Percentiles rank a stretch among this genome's conserved stretches.
Evolutionary conservation across 139 green algal species (phyloP).

Genomic region (Haematococcus lacustris): DNA sequence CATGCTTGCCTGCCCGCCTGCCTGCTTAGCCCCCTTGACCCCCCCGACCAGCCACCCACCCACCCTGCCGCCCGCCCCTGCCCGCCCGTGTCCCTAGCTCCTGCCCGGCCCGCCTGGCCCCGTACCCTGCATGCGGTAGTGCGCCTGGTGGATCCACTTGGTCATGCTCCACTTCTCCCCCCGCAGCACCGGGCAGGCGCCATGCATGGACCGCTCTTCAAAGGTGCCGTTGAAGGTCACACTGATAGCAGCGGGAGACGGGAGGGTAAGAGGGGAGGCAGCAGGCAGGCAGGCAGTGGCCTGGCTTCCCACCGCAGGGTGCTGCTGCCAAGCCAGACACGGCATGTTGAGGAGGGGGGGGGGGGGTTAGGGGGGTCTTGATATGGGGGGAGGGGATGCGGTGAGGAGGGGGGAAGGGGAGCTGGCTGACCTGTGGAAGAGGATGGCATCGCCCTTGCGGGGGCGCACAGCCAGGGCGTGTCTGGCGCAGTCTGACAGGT

Average conservation of each 20-base stretch:
- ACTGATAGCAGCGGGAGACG: conserved; percentile 21
- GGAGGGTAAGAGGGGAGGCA: no score
- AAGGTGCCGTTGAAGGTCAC: conserved; percentile 49
- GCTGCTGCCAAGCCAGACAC: background rate
- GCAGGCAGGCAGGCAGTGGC: no score
- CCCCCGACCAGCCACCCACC: no score
- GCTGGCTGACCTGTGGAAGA: conserved; percentile 10
- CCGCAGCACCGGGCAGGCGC: conserved; percentile 58
- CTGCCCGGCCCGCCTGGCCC: no score
- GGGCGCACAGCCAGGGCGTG: conserved; percentile 52
- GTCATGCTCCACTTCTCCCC: conserved; percentile 45
- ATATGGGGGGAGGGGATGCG: no score
- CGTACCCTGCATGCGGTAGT: conserved; percentile 24
- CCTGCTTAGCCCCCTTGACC: no score
- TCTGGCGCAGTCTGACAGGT: conserved; percentile 52
- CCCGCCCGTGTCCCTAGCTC: no score
- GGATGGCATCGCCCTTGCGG: conserved; percentile 12
- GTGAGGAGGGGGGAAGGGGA: no score
- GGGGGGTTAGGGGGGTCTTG: no score
- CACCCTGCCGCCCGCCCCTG: no score
- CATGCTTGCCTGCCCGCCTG: no score
- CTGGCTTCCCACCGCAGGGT: no score
- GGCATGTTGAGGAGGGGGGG: background rate
- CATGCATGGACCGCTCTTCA: conserved; percentile 51
- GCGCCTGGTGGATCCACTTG: conserved; percentile 25